phyloP scores from a whole-genome alignment of 768 basidiomycete genomes.

The Suillus alpinus region DNA sequence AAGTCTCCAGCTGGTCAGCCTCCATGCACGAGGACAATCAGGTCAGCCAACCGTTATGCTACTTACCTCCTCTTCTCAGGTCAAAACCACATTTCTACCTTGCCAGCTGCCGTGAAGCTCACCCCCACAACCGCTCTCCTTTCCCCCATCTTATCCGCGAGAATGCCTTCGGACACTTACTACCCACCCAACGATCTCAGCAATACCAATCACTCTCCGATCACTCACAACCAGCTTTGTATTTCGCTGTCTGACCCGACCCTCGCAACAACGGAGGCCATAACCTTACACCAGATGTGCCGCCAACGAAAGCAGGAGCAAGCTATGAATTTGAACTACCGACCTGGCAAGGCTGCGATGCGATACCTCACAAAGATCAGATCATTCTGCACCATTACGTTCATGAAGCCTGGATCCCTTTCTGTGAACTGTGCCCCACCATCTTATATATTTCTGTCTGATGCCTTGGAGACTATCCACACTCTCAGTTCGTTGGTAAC shows the following conservation, averaged over 20 bases:
- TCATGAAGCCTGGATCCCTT: background rate
- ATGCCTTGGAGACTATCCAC: background rate
- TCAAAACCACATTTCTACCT: background rate
- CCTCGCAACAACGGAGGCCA: conserved; percentile 17
- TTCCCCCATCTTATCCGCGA: background rate
- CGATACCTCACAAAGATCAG: background rate
- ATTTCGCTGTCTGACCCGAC: conserved; percentile 23
- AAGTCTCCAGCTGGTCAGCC: background rate
- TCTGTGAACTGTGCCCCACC: background rate
- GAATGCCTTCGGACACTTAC: conserved; percentile 5
- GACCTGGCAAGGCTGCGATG: background rate
- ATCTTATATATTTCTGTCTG: background rate
- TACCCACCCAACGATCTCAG: conserved; percentile 14
- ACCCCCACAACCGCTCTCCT: background rate
- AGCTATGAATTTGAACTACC: background rate
- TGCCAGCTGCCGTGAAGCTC: background rate
- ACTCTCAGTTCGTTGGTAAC: background rate
- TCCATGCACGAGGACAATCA: background rate
- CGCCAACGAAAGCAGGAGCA: background rate
- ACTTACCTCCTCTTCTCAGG: background rate
- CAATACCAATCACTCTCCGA: conserved; percentile 7
- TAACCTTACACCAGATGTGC: conserved; percentile 4
- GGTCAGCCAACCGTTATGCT: background rate
- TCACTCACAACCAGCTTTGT: conserved; percentile 15
- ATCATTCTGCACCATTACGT: background rate